phyloP scores from a whole-genome alignment of 2,329 filamentous ascomycete genomes.

The Dothideomycetes sp. region DNA sequence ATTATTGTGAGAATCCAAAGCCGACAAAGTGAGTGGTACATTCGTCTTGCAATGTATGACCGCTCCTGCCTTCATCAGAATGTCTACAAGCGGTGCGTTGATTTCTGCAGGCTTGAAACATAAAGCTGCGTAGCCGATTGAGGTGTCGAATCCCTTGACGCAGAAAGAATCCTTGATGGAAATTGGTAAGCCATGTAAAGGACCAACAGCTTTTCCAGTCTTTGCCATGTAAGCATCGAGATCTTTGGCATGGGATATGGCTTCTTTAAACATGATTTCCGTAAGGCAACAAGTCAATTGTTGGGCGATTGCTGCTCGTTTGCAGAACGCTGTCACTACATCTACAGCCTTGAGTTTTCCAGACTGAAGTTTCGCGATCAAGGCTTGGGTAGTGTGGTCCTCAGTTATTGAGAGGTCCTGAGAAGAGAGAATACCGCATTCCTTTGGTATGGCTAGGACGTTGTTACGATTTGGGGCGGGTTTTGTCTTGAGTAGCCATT shows the following conservation, averaged over 20 bases:
- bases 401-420: slow-evolving; percentile 9
- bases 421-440: slow-evolving; percentile 31
- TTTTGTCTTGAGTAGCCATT: slow-evolving; percentile 33
- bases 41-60: slow-evolving; percentile 47
- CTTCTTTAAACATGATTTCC: slow-evolving; percentile 30
- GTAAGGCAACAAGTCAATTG: slow-evolving; percentile 42
- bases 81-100: slow-evolving; percentile 34
- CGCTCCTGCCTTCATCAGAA: slow-evolving; percentile 38
- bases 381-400: neutral
- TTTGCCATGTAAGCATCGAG: slow-evolving; percentile 33
- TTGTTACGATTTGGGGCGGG: slow-evolving; percentile 23
- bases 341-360: slow-evolving; percentile 29
- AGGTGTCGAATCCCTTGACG: slow-evolving; percentile 28
- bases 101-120: slow-evolving; percentile 34
- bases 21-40: slow-evolving; percentile 45
- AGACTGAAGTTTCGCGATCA: neutral
- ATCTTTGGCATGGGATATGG: slow-evolving; percentile 31
- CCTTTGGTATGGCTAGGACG: slow-evolving; percentile 42
- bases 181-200: slow-evolving; percentile 45
- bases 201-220: slow-evolving; percentile 32
- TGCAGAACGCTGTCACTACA: slow-evolving; percentile 36
- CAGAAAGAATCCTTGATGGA: slow-evolving; percentile 39
- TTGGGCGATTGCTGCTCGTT: slow-evolving; percentile 40
- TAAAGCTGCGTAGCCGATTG: slow-evolving; percentile 34
- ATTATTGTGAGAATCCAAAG: slow-evolving; percentile 44